These are phyloP conservation scores for Phialemoniopsis sp. DNA, from an alignment of 2,329 filamentous ascomycete genomes.

Conservation along the genomic window DNA sequence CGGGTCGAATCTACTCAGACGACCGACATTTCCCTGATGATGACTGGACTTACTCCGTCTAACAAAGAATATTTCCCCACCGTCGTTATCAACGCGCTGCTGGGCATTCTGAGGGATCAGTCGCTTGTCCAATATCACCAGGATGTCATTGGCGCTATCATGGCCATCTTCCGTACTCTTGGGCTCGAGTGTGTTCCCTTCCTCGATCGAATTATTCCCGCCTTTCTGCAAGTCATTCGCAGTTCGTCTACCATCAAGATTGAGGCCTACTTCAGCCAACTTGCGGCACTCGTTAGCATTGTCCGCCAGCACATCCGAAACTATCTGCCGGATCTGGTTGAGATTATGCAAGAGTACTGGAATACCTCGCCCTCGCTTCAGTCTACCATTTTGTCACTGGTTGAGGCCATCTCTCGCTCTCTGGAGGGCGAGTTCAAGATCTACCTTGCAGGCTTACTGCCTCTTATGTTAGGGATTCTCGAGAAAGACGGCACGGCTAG, in stretches of 20 bases:
- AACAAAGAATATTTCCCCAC: conserved; percentile 99
- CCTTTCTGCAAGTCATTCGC: conserved; percentile 85
- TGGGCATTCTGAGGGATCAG: conserved; percentile 86
- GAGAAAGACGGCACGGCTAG: conserved; percentile 78
- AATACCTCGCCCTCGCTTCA: conserved; percentile 75
- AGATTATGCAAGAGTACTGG: conserved; percentile 89
- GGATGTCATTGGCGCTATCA: conserved; percentile 92
- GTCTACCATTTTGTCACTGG: conserved; percentile 83
- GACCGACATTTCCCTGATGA: conserved; percentile 95
- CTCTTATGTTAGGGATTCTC: conserved; percentile 89
- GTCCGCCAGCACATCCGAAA: conserved; percentile 95
- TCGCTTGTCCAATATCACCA: conserved; percentile 90
- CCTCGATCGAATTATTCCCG: conserved; percentile 88
- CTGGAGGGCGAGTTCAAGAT: conserved; percentile 98
- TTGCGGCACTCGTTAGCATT: conserved; percentile 88
- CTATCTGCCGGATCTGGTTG: conserved; percentile 81
- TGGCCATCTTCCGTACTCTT: conserved; percentile 97
- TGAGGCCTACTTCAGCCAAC: conserved; percentile 96
- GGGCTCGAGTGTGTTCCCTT: conserved; percentile 96
- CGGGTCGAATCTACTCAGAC: conserved; percentile 60
- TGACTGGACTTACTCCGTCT: conserved; percentile 93
- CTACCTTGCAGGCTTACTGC: conserved; percentile 83
- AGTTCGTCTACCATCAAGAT: conserved; percentile 73
- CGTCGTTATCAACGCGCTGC: conserved; percentile 91
- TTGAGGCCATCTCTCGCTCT: conserved; percentile 90